These are phyloP conservation scores for Aspergillus versicolor DNA, from an alignment of 2,329 filamentous ascomycete species.

Conservation along the genomic window DNA sequence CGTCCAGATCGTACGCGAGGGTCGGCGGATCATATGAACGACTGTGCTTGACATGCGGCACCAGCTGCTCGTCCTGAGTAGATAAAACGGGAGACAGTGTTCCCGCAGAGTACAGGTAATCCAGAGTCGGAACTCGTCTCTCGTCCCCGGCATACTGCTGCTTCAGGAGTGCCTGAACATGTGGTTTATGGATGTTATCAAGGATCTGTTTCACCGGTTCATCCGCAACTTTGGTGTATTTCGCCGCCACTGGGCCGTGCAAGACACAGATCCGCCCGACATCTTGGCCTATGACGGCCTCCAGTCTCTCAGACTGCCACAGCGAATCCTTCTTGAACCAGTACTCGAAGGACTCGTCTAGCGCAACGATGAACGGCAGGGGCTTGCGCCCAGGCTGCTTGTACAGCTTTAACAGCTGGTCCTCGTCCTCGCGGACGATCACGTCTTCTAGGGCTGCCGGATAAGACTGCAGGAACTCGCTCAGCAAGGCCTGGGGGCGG, in stretches of 20 bases:
- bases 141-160: conserved; percentile 77
- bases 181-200: conserved; percentile 79
- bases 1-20: no score
- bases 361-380: conserved; percentile 82
- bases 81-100: no score
- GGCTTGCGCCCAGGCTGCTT: conserved; percentile 88
- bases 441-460: conserved; percentile 81
- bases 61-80: no score
- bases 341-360: conserved; percentile 94
- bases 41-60: no score
- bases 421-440: conserved; percentile 93
- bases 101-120: no score
- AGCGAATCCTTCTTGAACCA: conserved; percentile 99
- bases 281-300: conserved; percentile 89
- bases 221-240: conserved; percentile 79
- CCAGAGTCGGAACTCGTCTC: conserved; percentile 54
- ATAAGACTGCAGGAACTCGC: conserved; percentile 49
- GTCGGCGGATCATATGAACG: no score
- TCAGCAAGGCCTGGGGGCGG: conserved; percentile 48
- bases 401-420: conserved; percentile 88
- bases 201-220: conserved; percentile 92
- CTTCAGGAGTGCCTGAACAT: conserved; percentile 77
- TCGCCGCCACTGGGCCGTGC: conserved; percentile 86
- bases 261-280: conserved; percentile 91
- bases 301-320: conserved; percentile 95